Conservation (phyloP, 2,329 filamentous ascomycete genomes). For the Venturia effusa region DNA sequence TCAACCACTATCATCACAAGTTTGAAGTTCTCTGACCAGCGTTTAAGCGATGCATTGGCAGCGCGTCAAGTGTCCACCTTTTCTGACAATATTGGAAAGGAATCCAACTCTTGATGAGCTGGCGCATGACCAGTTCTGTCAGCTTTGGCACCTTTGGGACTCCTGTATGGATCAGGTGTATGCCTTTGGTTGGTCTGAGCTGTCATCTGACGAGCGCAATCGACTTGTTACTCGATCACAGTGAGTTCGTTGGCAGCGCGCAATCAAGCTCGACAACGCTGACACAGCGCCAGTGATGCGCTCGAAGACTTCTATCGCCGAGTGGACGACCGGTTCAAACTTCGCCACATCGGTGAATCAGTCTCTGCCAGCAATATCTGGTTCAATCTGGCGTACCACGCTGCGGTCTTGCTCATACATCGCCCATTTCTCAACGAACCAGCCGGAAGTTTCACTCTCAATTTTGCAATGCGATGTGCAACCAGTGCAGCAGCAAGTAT, state of each 20-base stretch:
- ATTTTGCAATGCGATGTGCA: constrained; percentile 2
- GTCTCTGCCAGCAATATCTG: neutral
- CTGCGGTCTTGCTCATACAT: neutral
- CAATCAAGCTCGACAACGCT: neutral
- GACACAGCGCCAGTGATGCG: neutral
- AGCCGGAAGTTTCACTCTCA: neutral
- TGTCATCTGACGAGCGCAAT: constrained; percentile 1
- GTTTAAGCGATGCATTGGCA: neutral
- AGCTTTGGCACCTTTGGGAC: neutral
- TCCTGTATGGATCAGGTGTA: neutral
- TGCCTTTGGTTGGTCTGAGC: neutral
- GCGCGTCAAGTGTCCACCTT: neutral
- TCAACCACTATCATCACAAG: neutral
- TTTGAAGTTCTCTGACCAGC: neutral
- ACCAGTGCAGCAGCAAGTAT: neutral
- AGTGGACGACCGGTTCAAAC: neutral
- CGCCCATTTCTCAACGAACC: constrained; percentile 1
- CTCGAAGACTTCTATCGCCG: neutral
- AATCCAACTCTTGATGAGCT: neutral
- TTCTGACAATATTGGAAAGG: neutral
- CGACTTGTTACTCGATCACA: neutral
- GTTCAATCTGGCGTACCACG: neutral
- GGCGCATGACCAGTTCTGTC: constrained; percentile 1
- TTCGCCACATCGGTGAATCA: neutral
- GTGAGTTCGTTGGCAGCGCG: neutral